These are phyloP conservation scores for Colletotrichum tanaceti DNA, from an alignment of 2,329 filamentous ascomycete species.

Conservation along the genomic window DNA sequence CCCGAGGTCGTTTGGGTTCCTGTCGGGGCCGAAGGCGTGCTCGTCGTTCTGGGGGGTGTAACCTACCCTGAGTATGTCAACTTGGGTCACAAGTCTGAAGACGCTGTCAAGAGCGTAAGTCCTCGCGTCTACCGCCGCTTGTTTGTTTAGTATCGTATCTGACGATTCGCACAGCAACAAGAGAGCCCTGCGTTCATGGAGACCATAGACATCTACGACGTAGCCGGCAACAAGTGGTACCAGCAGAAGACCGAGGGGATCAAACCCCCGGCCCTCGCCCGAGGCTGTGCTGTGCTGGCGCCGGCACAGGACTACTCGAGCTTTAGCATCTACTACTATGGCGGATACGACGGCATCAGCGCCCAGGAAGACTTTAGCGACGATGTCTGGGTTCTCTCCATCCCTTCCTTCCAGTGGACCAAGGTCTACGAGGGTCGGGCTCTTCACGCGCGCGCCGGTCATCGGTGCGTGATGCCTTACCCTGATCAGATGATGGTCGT, in stretches of 20 bases:
- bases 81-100: conserved; percentile 44
- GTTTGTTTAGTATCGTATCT: conserved; percentile 43
- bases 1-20: conserved; percentile 80
- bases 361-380: conserved; percentile 59
- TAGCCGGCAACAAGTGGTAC: conserved; percentile 75
- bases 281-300: conserved; percentile 81
- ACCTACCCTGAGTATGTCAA: conserved; percentile 65
- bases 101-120: conserved; percentile 56
- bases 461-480: conserved; percentile 80
- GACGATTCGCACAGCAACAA: conserved; percentile 56
- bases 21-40: conserved; percentile 78
- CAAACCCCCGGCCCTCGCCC: conserved; percentile 65
- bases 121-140: no score
- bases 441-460: conserved; percentile 73
- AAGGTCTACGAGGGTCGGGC: conserved; percentile 56
- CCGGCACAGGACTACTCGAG: conserved; percentile 77
- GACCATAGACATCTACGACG: conserved; percentile 81
- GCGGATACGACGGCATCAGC: conserved; percentile 73
- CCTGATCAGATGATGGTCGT: conserved; percentile 84
- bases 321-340: conserved; percentile 88
- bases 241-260: conserved; percentile 73
- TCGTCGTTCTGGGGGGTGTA: conserved; percentile 83
- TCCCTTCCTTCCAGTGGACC: conserved; percentile 86
- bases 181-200: conserved; percentile 78
- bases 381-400: conserved; percentile 83